These are phyloP conservation scores for Umbelopsis ramanniana DNA, from an alignment of 192 early-diverging fungal genomes.

Conservation along the genomic window DNA sequence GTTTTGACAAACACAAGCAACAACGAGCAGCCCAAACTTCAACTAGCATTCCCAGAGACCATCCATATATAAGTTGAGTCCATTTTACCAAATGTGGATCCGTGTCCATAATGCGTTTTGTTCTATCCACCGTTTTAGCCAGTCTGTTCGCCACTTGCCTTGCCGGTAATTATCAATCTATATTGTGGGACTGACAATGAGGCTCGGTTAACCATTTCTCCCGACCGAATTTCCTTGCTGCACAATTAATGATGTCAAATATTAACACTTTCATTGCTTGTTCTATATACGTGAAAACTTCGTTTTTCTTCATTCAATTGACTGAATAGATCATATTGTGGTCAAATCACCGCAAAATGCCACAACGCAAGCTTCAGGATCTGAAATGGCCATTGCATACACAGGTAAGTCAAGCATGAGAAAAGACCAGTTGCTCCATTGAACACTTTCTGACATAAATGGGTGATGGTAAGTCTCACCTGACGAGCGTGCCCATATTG, in stretches of 20 bases:
- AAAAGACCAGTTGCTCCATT: background rate
- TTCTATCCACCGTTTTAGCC: background rate
- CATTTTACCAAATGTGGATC: background rate
- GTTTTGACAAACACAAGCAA: no score
- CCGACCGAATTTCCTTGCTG: no score
- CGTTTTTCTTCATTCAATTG: background rate
- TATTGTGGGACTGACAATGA: no score
- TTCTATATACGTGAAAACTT: background rate
- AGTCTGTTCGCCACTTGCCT: background rate
- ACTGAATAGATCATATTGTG: background rate
- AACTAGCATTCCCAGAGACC: background rate
- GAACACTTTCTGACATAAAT: background rate
- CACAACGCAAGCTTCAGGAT: background rate
- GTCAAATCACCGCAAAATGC: background rate
- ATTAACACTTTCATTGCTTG: background rate
- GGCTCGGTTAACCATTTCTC: no score
- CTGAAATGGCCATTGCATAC: background rate
- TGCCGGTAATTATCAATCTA: background rate
- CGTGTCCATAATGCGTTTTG: background rate
- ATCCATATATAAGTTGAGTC: background rate
- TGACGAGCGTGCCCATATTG: background rate
- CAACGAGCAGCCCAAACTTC: background rate
- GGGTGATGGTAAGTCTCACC: background rate
- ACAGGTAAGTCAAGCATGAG: background rate
- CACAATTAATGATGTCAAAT: background rate